Evolutionary conservation across 2,329 filamentous ascomycete species (phyloP), one percentile per base, ranked within the genome.

Genomic region (Curvularia lunata): DNA sequence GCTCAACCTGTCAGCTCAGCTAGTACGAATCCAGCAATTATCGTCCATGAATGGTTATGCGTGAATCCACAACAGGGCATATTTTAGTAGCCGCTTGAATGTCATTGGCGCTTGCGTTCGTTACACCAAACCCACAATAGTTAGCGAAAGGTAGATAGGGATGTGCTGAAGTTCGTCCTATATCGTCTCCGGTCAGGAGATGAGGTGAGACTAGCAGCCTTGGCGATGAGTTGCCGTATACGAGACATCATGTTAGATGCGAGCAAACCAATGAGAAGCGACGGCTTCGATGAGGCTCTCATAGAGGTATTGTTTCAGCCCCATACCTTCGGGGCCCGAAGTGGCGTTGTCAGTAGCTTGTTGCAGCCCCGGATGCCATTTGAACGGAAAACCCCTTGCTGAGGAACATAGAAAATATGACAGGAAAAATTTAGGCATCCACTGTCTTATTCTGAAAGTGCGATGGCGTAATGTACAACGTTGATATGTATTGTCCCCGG

Each of bases 231-330:
- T 42, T 45, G 21, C 47, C 48, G 27, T 48, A 34, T 37, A 47
- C 42, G 42, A 57, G 47, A 49, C 8, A 23, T 32, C 34, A 37
- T n/a, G 13, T 37, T 7, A n/a, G 34, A 16, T 18, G 5, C 34
- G 5, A 23, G 46, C 43, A 63, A 42, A 16, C 40, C 40, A 48
- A 45, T 54, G 52, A 48, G 47, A 52, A 50, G 42, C 47, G 57
- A 48, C 61, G 53, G 34, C 56, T 49, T 43, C 48, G 51, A 56
- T 53, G 59, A 53, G 50, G 64, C 23, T 34, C 7, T 27, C 21
- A 38, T 25, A 16, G 19, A 41, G 8, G 30, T 19, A 58, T 67
- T 70, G 67, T 66, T 63, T 69, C 66, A 70, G 69, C 70, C 66
- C 65, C 58, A 63, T 53, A 8, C 25, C 66, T 40, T 49, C 59